phyloP scores from a whole-genome alignment of 768 basidiomycete genomes.

The Rickenella mellea region DNA sequence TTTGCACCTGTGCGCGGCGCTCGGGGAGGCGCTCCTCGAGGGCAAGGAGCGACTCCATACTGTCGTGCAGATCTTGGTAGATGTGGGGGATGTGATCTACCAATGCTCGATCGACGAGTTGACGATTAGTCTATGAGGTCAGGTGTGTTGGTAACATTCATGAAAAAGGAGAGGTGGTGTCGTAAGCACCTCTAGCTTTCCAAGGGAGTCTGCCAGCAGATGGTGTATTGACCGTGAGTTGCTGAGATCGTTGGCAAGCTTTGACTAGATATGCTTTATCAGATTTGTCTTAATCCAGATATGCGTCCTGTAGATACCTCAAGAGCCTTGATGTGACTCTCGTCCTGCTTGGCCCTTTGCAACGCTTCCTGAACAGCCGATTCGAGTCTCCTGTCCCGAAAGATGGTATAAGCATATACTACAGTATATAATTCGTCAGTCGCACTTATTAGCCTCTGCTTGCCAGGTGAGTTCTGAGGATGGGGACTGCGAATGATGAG shows the following conservation, averaged over 20 bases:
- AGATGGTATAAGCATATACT: no score
- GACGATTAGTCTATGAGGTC: constrained; percentile 39
- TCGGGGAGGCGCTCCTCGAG: constrained; percentile 52
- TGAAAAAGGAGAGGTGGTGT: not conserved
- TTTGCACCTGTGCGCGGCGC: constrained; percentile 49
- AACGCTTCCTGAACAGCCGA: constrained; percentile 35
- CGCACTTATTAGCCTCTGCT: no score
- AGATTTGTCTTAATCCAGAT: not conserved
- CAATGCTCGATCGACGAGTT: constrained; percentile 50
- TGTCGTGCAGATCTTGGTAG: constrained; percentile 48
- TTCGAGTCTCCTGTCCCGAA: no score
- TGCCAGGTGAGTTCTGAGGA: no score
- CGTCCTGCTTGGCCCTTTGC: constrained; percentile 37
- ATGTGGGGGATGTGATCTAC: constrained; percentile 55
- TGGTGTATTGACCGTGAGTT: constrained; percentile 70
- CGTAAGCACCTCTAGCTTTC: constrained; percentile 46
- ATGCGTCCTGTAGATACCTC: constrained; percentile 28
- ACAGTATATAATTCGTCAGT: no score
- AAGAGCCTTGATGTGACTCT: constrained; percentile 51
- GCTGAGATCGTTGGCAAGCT: constrained; percentile 59
- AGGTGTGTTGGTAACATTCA: not conserved
- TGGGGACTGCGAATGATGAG: no score
- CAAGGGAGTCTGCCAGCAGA: constrained; percentile 55
- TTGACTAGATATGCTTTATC: constrained; percentile 29
- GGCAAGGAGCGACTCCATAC: constrained; percentile 45